Evolutionary conservation across 768 basidiomycete species (phyloP), one percentile per base, ranked within the genome.

Genomic region (Trametes cubensis): DNA sequence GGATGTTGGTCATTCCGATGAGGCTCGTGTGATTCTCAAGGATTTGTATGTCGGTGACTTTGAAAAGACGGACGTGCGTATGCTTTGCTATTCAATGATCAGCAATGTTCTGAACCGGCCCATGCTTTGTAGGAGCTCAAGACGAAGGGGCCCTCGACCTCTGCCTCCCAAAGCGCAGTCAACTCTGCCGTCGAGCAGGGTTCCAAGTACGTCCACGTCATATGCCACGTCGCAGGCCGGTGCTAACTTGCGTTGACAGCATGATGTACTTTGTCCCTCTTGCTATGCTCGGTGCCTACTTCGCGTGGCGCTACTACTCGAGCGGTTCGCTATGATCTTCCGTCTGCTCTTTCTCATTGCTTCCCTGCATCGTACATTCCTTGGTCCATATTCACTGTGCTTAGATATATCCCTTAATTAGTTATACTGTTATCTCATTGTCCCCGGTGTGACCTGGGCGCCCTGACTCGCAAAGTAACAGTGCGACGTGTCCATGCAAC

Each of bases 1-100:
- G 78, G 97, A 99, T 74, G 96, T 99, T 30, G 97, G 97, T 30
- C 97, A 98, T 83, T 98, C 95, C 0, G 96, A 98, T 69, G 97
- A 99, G 78, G 97, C 97, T 25, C 88, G 97, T 55, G 89, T 81
- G 14, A 83, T 95, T 61, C 82, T 98, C 55, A 85, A 84, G 18
- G 87, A 76, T 66, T 85, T 97, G 83, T 77, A 86, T 44, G 80
- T 97, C 54, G 95, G 95, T 55, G 85, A 90, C 0, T 92, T 95
- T 67, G 90, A 92, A 72, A 80, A 88, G 68, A 80, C 78, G 68
- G 81, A 80, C 50, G 89, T 90, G 72, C 74, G 85, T 79, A 38
- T 14, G 11, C 40, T 21, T 60, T n/a, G 17, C 34, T 44, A 40
- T 28, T 30, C 6, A 7, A 3, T 44, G 7, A 21, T 15, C 23